Conservation (phyloP, 768 basidiomycete genomes). For the Pseudohyphozyma bogoriensis region DNA sequence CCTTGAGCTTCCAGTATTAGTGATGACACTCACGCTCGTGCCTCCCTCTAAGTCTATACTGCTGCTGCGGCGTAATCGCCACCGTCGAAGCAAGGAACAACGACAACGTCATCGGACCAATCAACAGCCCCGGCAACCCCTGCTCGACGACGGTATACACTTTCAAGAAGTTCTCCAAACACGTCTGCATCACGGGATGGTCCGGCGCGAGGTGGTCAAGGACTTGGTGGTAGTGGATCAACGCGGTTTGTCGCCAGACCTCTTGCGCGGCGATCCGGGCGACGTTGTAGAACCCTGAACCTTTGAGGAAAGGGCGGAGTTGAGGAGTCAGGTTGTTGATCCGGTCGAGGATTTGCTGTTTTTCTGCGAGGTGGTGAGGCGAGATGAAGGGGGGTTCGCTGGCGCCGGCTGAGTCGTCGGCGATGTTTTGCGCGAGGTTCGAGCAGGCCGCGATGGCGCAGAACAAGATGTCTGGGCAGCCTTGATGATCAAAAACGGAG, state of each 20-base stretch:
- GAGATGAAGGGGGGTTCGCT: background rate
- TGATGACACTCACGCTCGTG: background rate
- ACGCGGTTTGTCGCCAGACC: constrained; percentile 6
- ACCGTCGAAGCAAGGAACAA: background rate
- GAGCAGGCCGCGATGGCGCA: background rate
- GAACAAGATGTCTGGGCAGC: background rate
- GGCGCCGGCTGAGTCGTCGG: background rate
- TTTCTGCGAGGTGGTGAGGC: background rate
- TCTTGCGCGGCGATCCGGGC: constrained; percentile 5
- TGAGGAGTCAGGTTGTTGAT: background rate
- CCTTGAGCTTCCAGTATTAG: too few species aligned
- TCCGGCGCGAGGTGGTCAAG: background rate
- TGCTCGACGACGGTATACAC: background rate
- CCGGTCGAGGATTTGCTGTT: background rate
- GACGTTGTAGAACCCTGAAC: background rate
- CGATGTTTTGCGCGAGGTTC: background rate
- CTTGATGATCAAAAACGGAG: too few species aligned
- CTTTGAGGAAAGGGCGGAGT: background rate
- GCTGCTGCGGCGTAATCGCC: background rate
- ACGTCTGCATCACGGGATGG: background rate
- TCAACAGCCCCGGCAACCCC: background rate
- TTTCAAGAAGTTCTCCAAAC: background rate
- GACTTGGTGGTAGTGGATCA: constrained; percentile 6
- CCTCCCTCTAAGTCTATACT: background rate
- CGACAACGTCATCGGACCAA: background rate